These are phyloP conservation scores for Otatea glauca DNA, from an alignment of 176 grass and related monocot genomes.

Conservation along the genomic window DNA sequence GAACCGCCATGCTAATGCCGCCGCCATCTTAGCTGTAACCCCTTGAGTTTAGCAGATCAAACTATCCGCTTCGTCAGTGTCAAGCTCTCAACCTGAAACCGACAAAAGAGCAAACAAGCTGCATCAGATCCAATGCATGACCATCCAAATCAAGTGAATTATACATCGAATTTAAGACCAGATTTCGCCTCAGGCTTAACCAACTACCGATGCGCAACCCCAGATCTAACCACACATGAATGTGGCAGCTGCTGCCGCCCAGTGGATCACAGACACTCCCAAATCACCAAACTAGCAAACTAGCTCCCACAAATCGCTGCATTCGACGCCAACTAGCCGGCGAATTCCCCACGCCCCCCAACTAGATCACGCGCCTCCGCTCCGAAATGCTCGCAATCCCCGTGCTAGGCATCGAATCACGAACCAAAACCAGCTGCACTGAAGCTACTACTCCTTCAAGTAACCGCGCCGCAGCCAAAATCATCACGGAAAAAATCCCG, in stretches of 20 bases:
- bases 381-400: background rate
- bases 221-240: conserved; percentile 35
- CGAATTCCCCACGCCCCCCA: background rate
- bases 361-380: conserved; percentile 26
- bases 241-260: background rate
- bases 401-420: background rate
- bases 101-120: background rate
- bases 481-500: background rate
- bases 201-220: background rate
- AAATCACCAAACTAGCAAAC: background rate
- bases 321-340: conserved; percentile 24
- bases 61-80: conserved; percentile 27
- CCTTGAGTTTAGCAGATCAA: conserved; percentile 41
- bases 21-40: conserved; percentile 60
- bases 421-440: conserved; percentile 3
- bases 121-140: conserved; percentile 46
- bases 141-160: background rate
- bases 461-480: conserved; percentile 3
- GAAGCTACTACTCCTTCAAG: background rate
- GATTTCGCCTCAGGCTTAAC: background rate
- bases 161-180: background rate
- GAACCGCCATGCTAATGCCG: conserved; percentile 81
- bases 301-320: background rate
- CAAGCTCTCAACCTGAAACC: conserved; percentile 57
- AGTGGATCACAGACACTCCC: conserved; percentile 21